phyloP scores from a whole-genome alignment of 2,329 filamentous ascomycete genomes.

The Ilyonectria robusta region DNA sequence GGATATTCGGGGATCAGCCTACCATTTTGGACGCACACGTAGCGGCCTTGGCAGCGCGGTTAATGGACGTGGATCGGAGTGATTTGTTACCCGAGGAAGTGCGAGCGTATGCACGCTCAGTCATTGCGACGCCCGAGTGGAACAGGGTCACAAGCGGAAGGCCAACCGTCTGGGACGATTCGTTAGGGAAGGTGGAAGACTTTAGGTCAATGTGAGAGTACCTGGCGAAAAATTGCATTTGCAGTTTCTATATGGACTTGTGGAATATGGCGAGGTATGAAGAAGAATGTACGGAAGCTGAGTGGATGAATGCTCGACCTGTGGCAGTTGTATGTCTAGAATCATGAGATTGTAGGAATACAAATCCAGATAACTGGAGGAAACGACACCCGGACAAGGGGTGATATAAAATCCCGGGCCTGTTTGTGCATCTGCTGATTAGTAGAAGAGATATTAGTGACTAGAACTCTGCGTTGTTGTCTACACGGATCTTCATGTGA shows the following conservation, averaged over 20 bases:
- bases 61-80: conserved; percentile 44
- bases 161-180: conserved; percentile 43
- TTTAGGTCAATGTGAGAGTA: conserved; percentile 35
- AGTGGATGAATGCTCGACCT: background rate
- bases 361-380: background rate
- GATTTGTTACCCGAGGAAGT: conserved; percentile 43
- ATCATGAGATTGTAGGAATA: background rate
- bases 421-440: background rate
- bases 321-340: background rate
- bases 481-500: background rate
- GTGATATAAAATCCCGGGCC: background rate
- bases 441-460: background rate
- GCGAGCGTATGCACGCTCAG: conserved; percentile 37
- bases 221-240: background rate
- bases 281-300: background rate
- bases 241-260: too few relatives aligned
- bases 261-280: background rate
- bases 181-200: conserved; percentile 40
- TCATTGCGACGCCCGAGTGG: conserved; percentile 47
- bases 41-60: conserved; percentile 37
- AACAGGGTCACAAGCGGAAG: conserved; percentile 44
- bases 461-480: background rate
- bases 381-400: background rate
- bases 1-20: conserved; percentile 48
- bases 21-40: conserved; percentile 51